phyloP scores from a whole-genome alignment of 2,329 filamentous ascomycete genomes.

The Dactylellina parvicollis region DNA sequence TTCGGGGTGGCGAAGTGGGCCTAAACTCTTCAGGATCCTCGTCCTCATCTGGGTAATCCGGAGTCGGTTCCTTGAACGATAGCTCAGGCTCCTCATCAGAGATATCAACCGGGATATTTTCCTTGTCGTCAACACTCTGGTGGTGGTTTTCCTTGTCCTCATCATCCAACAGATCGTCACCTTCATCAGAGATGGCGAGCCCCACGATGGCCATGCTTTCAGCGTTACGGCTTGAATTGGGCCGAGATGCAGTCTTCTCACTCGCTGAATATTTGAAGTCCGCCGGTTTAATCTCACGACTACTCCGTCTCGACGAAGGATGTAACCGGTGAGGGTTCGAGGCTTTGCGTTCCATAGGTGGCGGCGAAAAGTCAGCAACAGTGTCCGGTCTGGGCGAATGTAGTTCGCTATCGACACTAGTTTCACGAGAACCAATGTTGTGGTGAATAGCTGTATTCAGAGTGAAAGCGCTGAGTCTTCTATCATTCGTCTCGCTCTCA shows the following conservation, averaged over 20 bases:
- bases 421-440: slow-evolving; percentile 33
- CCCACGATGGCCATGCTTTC: slow-evolving; percentile 33
- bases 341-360: slow-evolving; percentile 22
- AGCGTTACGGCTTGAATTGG: slow-evolving; percentile 16
- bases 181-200: slow-evolving; percentile 31
- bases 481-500: slow-evolving; percentile 29
- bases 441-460: slow-evolving; percentile 46
- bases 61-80: not conserved
- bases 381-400: slow-evolving; percentile 20
- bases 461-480: slow-evolving; percentile 45
- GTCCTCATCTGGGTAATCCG: slow-evolving; percentile 18
- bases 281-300: slow-evolving; percentile 34
- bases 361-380: slow-evolving; percentile 3
- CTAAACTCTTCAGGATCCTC: slow-evolving; percentile 37
- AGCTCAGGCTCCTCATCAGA: slow-evolving; percentile 29
- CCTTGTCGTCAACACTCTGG: slow-evolving; percentile 41
- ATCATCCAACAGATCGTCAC: slow-evolving; percentile 8
- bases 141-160: slow-evolving; percentile 46
- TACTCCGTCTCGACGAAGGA: slow-evolving; percentile 31
- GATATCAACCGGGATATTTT: slow-evolving; percentile 45
- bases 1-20: slow-evolving; percentile 10
- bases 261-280: slow-evolving; percentile 21
- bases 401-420: slow-evolving; percentile 30
- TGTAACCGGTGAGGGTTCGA: slow-evolving; percentile 36
- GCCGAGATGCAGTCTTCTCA: slow-evolving; percentile 42